Conservation (phyloP, 352 stramenopile species). For the Ophiocytium majus region DNA sequence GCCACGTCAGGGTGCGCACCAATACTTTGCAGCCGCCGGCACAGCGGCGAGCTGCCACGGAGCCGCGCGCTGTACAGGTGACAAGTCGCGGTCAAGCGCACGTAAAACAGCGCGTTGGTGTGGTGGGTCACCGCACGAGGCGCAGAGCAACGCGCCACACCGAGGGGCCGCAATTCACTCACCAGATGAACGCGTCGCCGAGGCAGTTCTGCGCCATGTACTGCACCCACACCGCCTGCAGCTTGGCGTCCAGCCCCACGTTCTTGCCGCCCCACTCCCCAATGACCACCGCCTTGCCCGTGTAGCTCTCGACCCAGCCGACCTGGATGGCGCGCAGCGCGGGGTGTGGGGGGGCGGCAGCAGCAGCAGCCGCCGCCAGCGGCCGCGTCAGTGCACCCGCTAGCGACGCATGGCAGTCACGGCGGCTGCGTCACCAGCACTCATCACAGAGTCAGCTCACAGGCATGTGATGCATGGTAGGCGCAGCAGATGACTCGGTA, state of each 20-base stretch:
- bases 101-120: no score
- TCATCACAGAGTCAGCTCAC: neutral
- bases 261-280: constrained; percentile 68
- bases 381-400: neutral
- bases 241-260: constrained; percentile 59
- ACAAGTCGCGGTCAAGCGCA: no score
- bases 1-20: no score
- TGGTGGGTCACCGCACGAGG: no score
- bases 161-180: no score
- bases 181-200: constrained; percentile 63
- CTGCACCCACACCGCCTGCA: constrained; percentile 62
- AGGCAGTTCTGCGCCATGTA: constrained; percentile 63
- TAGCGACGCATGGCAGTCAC: no score
- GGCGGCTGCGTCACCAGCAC: no score
- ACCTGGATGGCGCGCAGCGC: constrained; percentile 55
- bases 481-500: neutral
- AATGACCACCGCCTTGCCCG: constrained; percentile 59
- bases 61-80: no score
- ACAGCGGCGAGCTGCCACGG: no score
- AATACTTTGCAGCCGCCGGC: no score
- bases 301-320: constrained; percentile 58
- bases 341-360: neutral
- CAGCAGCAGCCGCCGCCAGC: neutral
- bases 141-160: no score
- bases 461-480: neutral